Percentiles rank a stretch among this genome's conserved stretches.
Conservation (phyloP, 805 yeast genomes). For the Ogataea trehalophila region DNA sequence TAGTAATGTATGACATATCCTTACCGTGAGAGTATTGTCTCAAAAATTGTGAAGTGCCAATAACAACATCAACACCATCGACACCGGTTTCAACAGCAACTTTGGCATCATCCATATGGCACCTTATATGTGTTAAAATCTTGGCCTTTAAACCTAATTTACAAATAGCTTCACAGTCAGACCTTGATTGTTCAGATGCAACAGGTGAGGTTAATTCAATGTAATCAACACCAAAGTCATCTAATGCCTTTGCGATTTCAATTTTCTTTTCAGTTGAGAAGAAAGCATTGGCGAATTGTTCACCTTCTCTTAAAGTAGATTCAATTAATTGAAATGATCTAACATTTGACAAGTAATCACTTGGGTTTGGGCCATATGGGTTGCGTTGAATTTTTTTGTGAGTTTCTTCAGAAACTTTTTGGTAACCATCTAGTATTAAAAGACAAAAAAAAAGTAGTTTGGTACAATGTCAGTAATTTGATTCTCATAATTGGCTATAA, state of each 20-base stretch:
- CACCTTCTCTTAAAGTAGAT: conserved; percentile 96
- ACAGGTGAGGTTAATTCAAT: conserved; percentile 97
- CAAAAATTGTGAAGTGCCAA: conserved; percentile 93
- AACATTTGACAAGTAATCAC: conserved; percentile 87
- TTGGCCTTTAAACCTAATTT: conserved; percentile 94
- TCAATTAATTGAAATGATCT: conserved; percentile 86
- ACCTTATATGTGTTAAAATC: conserved; percentile 92
- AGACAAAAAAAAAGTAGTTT: neutral
- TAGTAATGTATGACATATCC: conserved; percentile 97
- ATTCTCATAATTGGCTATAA: neutral
- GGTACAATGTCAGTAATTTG: neutral
- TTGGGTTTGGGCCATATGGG: conserved; percentile 95
- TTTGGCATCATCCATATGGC: conserved; percentile 98
- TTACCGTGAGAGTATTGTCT: conserved; percentile 96
- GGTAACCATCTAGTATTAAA: conserved; percentile 27
- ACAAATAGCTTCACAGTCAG: conserved; percentile 97
- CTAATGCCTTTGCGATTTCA: conserved; percentile 94
- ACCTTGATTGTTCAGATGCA: conserved; percentile 89
- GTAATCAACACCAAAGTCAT: conserved; percentile 97
- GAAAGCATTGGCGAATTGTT: conserved; percentile 97
- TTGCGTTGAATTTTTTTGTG: conserved; percentile 40
- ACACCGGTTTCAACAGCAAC: conserved; percentile 98
- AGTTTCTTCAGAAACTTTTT: conserved; percentile 43
- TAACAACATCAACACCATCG: conserved; percentile 97
- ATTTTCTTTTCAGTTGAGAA: conserved; percentile 92